These are phyloP conservation scores for Afroboletus lepidellus DNA, from an alignment of 1,284 basidiomycete genomes.

Conservation along the genomic window DNA sequence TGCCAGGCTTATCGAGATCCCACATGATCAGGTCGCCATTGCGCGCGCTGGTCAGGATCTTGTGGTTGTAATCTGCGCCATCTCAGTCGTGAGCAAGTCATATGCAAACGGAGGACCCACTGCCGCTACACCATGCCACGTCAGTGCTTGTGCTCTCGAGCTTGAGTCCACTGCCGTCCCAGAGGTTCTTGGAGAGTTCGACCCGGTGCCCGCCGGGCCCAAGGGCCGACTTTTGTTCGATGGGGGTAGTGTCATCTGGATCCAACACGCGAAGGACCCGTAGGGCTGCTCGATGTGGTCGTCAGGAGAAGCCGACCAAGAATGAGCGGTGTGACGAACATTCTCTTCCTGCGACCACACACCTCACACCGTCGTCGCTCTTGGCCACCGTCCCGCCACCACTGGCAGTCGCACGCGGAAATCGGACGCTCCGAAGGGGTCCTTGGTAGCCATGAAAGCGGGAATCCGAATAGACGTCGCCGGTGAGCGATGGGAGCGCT, in stretches of 20 bases:
- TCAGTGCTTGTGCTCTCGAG: constrained; percentile 76
- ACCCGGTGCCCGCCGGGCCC: constrained; percentile 62
- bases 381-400: constrained; percentile 67
- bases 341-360: constrained; percentile 72
- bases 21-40: constrained; percentile 86
- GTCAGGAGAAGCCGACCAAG: constrained; percentile 11
- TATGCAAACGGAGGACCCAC: constrained; percentile 44
- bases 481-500: constrained; percentile 6
- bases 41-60: constrained; percentile 79
- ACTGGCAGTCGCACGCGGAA: constrained; percentile 51
- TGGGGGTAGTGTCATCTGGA: constrained; percentile 37
- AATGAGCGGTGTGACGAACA: constrained; percentile 44
- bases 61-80: constrained; percentile 64
- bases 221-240: constrained; percentile 51
- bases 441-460: constrained; percentile 46
- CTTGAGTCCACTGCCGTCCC: constrained; percentile 72
- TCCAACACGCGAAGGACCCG: constrained; percentile 61
- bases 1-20: constrained; percentile 71
- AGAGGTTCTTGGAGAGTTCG: constrained; percentile 68
- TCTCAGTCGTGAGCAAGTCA: not conserved
- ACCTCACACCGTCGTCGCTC: constrained; percentile 61
- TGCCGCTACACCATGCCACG: constrained; percentile 76
- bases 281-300: constrained; percentile 47
- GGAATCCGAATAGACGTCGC: constrained; percentile 43
- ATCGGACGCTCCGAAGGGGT: constrained; percentile 50